Evolutionary conservation across 345 rosid species (phyloP), one percentile per base, ranked within the genome.

Genomic region (Sisymbrium irio): DNA sequence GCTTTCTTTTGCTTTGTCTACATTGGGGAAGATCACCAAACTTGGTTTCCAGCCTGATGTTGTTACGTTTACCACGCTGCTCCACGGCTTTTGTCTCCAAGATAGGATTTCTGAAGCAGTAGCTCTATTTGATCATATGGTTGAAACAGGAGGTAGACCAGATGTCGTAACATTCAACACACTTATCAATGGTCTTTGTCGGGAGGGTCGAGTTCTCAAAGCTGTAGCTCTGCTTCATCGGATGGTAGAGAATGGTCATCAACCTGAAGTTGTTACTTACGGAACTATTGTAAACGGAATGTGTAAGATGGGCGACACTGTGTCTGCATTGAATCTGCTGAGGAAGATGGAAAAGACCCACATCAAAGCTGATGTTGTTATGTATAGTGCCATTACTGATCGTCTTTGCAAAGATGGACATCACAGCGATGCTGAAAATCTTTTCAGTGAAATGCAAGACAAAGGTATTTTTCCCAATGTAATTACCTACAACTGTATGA

Each of bases 381-480:
- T 36, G 30, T 62, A 15, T 27, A 62, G 0, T 44, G 15, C 37
- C 53, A 28, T 42, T 53, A 27, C 28, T 9, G 67, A 62, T 44
- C 53, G 54, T 18, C 53, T 62, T n/a, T 62, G 54, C 27, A 62
- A 62, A 45, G 50, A 45, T 11, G 53, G 53, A 46, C 53, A 18
- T 8, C 53, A 18, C 18, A 46, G 5, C 53, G 53, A 46, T 18
- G 53, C 53, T 46, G 12, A 46, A 18, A 46, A 46, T 18, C 12
- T 18, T 17, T 46, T 46, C 53, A 46, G 1, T 46, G 53, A 46
- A 46, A 46, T 46, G 53, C 53, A 45, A 15, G 11, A 45, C 10
- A 45, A 45, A 17, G 11, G 22, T 2, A 17, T 45, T 9, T 15
- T 15, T 15, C 50, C 50, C 1, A 7, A 27, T 27, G 0, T 17